phyloP scores from a whole-genome alignment of 441 rosid genomes.

The Lepidium campestre region DNA sequence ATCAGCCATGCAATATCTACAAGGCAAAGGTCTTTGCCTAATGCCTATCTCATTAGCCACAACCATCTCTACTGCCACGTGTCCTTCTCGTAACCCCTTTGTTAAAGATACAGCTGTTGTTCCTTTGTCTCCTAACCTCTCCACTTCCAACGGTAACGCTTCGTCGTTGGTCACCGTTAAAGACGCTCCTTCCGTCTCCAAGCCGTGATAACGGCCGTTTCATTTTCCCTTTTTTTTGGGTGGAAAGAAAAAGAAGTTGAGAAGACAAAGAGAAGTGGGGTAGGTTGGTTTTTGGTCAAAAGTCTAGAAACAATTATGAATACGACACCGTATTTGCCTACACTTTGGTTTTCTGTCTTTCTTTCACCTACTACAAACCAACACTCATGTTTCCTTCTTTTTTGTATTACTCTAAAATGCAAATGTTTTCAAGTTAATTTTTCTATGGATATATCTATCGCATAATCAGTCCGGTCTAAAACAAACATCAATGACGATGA shows the following conservation, averaged over 20 bases:
- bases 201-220: slow-evolving; percentile 51
- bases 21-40: slow-evolving; percentile 91
- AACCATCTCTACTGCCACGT: slow-evolving; percentile 69
- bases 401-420: not conserved
- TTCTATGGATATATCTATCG: not conserved
- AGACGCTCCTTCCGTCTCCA: slow-evolving; percentile 66
- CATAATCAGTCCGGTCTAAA: not conserved
- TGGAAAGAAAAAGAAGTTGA: not conserved
- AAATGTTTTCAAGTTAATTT: not conserved
- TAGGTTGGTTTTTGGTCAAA: slow-evolving; percentile 15
- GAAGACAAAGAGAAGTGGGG: slow-evolving; percentile 6
- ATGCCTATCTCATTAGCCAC: slow-evolving; percentile 95
- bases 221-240: not conserved
- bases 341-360: slow-evolving; percentile 31
- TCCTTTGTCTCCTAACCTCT: slow-evolving; percentile 22
- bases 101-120: slow-evolving; percentile 21
- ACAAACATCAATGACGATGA: not conserved
- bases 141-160: slow-evolving; percentile 34
- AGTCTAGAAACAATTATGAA: slow-evolving; percentile 46
- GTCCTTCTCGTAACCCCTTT: slow-evolving; percentile 40
- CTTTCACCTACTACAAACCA: slow-evolving; percentile 25
- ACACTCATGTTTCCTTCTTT: not conserved
- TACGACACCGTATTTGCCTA: slow-evolving; percentile 48
- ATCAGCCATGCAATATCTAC: slow-evolving; percentile 92
- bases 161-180: slow-evolving; percentile 35